Percentiles rank a stretch among this genome's conserved stretches.
These are phyloP conservation scores for Teratosphaeria destructans DNA, from an alignment of 2,329 filamentous ascomycete genomes.

Conservation along the genomic window DNA sequence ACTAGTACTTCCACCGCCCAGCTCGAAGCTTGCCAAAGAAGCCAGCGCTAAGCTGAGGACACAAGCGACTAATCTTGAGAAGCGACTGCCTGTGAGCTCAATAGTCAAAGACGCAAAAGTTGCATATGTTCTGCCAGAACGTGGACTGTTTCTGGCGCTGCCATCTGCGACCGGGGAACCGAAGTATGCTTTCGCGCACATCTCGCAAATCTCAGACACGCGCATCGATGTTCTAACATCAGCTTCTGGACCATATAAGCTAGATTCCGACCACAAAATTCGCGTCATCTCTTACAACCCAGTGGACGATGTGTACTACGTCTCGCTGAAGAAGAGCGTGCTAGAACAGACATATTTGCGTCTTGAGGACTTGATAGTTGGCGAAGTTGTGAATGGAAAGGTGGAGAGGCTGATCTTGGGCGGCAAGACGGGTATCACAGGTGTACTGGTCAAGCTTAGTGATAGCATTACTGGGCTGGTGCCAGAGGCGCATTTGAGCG, in stretches of 20 bases:
- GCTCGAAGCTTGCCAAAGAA: slow-evolving; percentile 26
- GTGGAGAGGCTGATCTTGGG: slow-evolving; percentile 78
- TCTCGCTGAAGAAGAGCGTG: slow-evolving; percentile 73
- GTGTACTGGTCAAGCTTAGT: slow-evolving; percentile 71
- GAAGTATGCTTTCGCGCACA: slow-evolving; percentile 65
- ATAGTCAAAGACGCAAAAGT: slow-evolving; percentile 70
- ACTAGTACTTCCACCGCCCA: slow-evolving; percentile 46
- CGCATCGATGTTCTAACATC: slow-evolving; percentile 77
- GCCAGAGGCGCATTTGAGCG: slow-evolving; percentile 76
- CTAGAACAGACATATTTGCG: slow-evolving; percentile 82
- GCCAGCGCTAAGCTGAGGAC: slow-evolving; percentile 17
- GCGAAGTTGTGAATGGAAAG: slow-evolving; percentile 67
- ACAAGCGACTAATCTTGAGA: slow-evolving; percentile 23
- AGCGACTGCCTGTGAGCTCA: slow-evolving; percentile 59
- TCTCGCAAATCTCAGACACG: slow-evolving; percentile 81
- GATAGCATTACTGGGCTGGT: slow-evolving; percentile 86
- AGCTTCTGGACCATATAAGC: slow-evolving; percentile 64
- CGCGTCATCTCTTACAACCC: slow-evolving; percentile 79
- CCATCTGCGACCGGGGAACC: slow-evolving; percentile 22
- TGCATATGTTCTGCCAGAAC: slow-evolving; percentile 63
- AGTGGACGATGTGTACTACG: slow-evolving; percentile 72
- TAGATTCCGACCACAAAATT: slow-evolving; percentile 67
- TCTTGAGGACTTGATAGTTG: slow-evolving; percentile 80
- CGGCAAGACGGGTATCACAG: slow-evolving; percentile 65
- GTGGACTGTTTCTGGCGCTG: slow-evolving; percentile 72